Evolutionary conservation across 169 alveolate genomes (phyloP).

Genomic region (Plasmodium berghei): DNA sequence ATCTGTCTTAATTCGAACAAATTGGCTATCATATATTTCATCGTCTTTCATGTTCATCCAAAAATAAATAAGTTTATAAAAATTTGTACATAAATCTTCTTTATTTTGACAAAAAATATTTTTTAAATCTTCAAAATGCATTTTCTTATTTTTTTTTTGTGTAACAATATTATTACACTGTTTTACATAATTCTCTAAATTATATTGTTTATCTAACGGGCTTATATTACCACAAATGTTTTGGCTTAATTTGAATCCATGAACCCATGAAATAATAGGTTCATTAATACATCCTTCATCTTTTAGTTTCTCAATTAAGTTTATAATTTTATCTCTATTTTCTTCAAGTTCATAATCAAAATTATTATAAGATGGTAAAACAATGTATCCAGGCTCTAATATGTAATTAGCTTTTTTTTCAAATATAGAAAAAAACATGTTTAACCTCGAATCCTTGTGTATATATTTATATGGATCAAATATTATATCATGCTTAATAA

Average conservation of each 20-base stretch:
- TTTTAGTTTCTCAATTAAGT: constrained; percentile 40
- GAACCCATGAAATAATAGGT: constrained; percentile 65
- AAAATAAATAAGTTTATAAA: constrained; percentile 28
- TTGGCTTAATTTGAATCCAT: constrained; percentile 26
- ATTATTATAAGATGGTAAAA: constrained; percentile 28
- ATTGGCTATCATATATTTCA: constrained; percentile 5
- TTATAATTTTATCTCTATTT: constrained; percentile 20
- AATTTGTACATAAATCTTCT: constrained; percentile 12
- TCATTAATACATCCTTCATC: constrained; percentile 34
- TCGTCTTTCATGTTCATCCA: constrained; percentile 23
- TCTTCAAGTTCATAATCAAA: constrained; percentile 51
- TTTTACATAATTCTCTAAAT: constrained; percentile 3
- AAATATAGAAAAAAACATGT: constrained; percentile 14
- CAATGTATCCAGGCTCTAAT: constrained; percentile 50
- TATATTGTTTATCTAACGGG: constrained; percentile 16
- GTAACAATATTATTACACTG: constrained; percentile 13
- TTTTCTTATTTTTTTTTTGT: constrained; percentile 5
- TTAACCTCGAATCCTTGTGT: constrained; percentile 7
- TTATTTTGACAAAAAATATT: constrained; percentile 6
- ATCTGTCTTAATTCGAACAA: constrained; percentile 15
- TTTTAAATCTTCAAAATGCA: constrained; percentile 33
- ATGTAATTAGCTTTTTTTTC: constrained; percentile 60
- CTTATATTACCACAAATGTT: constrained; percentile 29
- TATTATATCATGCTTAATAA: constrained; percentile 14
- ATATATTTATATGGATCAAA: constrained; percentile 22